Percentiles rank a stretch among this genome's conserved stretches.
These are phyloP conservation scores for Thyridium curvatum DNA, from an alignment of 2,329 filamentous ascomycete genomes.

Conservation along the genomic window DNA sequence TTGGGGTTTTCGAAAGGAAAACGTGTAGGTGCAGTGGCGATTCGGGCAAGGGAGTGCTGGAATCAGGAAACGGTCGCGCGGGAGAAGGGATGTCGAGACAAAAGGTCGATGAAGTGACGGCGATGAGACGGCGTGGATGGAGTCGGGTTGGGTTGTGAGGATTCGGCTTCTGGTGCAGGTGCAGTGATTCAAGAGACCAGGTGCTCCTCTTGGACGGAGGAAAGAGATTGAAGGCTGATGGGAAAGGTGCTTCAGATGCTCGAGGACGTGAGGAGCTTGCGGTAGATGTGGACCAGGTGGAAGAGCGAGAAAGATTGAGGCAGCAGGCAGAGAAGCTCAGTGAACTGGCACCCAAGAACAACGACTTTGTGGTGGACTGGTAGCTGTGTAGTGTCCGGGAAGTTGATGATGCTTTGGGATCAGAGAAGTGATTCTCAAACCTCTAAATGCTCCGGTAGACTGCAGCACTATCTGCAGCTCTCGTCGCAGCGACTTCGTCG, in stretches of 20 bases:
- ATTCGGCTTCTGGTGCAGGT: slow-evolving; percentile 5
- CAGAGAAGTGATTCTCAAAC: slow-evolving; percentile 15
- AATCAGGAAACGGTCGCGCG: slow-evolving; percentile 10
- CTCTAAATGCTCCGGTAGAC: slow-evolving; percentile 9
- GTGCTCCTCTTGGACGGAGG: too few relatives aligned
- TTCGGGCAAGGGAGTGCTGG: slow-evolving; percentile 26
- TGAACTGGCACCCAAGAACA: too few relatives aligned
- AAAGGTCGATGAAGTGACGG: slow-evolving; percentile 21
- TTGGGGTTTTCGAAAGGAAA: slow-evolving; percentile 78
- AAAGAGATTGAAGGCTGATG: too few relatives aligned
- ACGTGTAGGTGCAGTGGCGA: slow-evolving; percentile 76
- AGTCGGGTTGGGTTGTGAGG: slow-evolving; percentile 2
- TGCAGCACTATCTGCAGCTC: too few relatives aligned
- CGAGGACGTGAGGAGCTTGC: too few relatives aligned
- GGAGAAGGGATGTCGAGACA: slow-evolving; percentile 18
- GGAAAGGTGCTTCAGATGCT: too few relatives aligned
- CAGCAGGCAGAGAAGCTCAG: too few relatives aligned
- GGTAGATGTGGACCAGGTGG: too few relatives aligned
- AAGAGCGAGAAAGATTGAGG: too few relatives aligned
- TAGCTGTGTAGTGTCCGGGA: not conserved
- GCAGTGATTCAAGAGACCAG: not conserved
- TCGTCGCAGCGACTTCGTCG: too few relatives aligned
- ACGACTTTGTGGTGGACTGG: too few relatives aligned
- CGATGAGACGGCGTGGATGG: slow-evolving; percentile 1
- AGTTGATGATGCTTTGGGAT: slow-evolving; percentile 1